Percentiles rank a stretch among this genome's conserved stretches.
phyloP scores from a whole-genome alignment of 176 grass and related monocot species.

The barley (Hordeum vulgare) region DNA sequence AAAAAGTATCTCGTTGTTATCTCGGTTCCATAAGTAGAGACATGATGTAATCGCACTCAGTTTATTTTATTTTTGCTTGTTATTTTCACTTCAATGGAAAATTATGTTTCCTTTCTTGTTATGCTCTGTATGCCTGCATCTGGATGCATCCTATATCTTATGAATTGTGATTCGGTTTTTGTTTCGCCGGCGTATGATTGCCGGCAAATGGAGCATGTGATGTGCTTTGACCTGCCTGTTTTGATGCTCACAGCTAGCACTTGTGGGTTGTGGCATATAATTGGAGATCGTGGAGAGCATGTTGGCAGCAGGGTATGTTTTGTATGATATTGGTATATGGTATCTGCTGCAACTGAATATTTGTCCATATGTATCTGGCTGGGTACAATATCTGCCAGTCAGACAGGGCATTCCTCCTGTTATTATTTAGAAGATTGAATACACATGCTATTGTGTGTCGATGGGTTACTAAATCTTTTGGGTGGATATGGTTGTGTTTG shows the following conservation, averaged over 20 bases:
- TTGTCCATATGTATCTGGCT: background rate
- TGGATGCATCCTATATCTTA: background rate
- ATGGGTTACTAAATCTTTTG: background rate
- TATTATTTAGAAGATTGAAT: background rate
- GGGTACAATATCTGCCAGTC: background rate
- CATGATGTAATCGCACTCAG: conserved; percentile 56
- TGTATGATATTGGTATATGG: background rate
- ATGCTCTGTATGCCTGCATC: background rate
- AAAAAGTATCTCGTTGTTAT: conserved; percentile 34
- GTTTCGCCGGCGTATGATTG: background rate
- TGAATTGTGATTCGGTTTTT: background rate
- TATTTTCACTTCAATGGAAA: conserved; percentile 55
- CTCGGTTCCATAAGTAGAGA: conserved; percentile 68
- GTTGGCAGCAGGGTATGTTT: background rate
- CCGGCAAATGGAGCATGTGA: background rate
- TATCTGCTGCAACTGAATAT: background rate
- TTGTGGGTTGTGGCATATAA: background rate
- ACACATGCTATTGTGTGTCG: background rate
- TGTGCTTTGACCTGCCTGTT: conserved; percentile 8
- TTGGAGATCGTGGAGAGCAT: conserved; percentile 24
- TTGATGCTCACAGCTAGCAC: conserved; percentile 16
- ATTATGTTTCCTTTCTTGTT: conserved; percentile 31
- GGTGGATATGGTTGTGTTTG: too few relatives aligned
- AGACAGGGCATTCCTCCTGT: background rate
- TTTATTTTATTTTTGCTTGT: conserved; percentile 33